Conservation (phyloP, 1,284 basidiomycete species). For the Austroboletus olivaceoglutinosus region DNA sequence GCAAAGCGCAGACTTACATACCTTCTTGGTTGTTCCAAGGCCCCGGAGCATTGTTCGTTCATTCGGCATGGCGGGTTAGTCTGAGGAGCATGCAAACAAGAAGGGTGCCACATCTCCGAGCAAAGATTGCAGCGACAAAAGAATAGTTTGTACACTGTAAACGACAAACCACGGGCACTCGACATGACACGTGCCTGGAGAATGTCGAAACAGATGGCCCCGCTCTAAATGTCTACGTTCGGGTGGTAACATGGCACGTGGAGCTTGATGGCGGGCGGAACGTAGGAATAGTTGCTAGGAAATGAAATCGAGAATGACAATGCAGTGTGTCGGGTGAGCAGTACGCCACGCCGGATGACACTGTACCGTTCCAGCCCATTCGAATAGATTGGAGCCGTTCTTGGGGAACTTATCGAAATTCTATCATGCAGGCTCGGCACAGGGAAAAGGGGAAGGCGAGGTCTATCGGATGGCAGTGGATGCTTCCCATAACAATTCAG, state of each 20-base stretch:
- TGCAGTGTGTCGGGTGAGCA: conserved; percentile 35
- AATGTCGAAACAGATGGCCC: conserved; percentile 83
- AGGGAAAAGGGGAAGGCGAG: too few species aligned
- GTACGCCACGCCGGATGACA: too few species aligned
- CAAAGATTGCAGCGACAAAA: conserved; percentile 82
- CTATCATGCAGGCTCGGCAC: too few species aligned
- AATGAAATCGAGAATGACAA: conserved; percentile 77
- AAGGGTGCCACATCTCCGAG: conserved; percentile 62
- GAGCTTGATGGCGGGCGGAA: conserved; percentile 75
- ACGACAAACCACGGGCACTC: conserved; percentile 36
- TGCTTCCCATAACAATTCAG: too few species aligned
- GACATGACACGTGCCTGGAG: conserved; percentile 52
- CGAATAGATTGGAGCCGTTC: too few species aligned
- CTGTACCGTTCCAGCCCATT: too few species aligned
- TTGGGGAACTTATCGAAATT: too few species aligned
- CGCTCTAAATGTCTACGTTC: conserved; percentile 77
- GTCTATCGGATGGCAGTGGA: too few species aligned
- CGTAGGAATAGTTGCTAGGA: conserved; percentile 82
- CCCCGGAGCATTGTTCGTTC: conserved; percentile 82
- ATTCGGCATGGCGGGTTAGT: conserved; percentile 29
- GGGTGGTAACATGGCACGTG: conserved; percentile 84
- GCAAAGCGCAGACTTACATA: conserved; percentile 33
- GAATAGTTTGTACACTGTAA: conserved; percentile 84
- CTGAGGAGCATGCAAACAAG: not conserved
- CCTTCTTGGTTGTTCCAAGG: conserved; percentile 72